phyloP scores from a whole-genome alignment of 2,329 filamentous ascomycete genomes.

The Talaromyces sp. region DNA sequence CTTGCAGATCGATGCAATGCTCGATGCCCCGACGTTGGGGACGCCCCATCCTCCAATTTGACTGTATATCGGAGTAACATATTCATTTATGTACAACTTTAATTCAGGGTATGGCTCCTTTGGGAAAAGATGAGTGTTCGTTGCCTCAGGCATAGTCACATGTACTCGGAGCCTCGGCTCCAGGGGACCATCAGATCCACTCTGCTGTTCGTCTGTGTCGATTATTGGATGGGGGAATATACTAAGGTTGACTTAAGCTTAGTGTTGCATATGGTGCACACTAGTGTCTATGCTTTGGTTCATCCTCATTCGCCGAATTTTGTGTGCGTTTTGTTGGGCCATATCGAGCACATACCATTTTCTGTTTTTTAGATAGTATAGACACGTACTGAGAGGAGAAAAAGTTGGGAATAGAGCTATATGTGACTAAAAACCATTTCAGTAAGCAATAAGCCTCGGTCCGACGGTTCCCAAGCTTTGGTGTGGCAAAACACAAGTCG shows the following conservation, averaged over 20 bases:
- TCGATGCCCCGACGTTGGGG: background rate
- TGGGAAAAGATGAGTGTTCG: background rate
- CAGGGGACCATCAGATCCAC: background rate
- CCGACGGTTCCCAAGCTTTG: no score
- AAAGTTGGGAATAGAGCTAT: no score
- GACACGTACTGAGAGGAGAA: no score
- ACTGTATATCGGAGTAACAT: background rate
- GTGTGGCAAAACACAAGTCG: no score
- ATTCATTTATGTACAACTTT: background rate
- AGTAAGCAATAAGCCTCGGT: no score
- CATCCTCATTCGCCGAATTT: no score
- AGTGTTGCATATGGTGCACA: background rate
- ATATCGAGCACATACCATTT: no score
- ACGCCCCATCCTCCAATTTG: background rate
- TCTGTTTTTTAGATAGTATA: no score
- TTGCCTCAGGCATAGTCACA: background rate
- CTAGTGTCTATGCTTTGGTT: background rate
- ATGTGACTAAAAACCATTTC: no score
- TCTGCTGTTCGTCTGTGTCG: no score
- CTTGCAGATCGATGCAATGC: background rate
- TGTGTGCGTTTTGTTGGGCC: no score
- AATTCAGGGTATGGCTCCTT: background rate
- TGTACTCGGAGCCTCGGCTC: slow-evolving; percentile 9
- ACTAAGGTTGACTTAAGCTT: background rate
- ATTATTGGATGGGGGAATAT: no score